Percentiles rank a stretch among this genome's conserved stretches.
These are phyloP conservation scores for Dictyophora rubrovolvata DNA, from an alignment of 768 basidiomycete genomes.

Conservation along the genomic window DNA sequence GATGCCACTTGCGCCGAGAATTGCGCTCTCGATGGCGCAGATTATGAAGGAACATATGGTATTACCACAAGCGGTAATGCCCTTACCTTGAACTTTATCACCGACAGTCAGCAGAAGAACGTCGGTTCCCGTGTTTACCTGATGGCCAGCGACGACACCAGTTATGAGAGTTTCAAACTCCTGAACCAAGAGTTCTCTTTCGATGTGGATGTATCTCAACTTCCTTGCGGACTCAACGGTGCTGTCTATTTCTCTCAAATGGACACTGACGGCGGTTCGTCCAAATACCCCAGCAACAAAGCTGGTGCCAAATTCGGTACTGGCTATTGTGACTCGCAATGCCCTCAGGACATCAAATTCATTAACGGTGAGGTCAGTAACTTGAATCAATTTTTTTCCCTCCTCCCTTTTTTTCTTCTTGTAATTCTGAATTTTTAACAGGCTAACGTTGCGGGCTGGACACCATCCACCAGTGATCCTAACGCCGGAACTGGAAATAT, in stretches of 20 bases:
- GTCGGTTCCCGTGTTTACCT: slow-evolving; percentile 36
- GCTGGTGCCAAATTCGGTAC: slow-evolving; percentile 53
- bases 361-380: slow-evolving; percentile 40
- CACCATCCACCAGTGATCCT: slow-evolving; percentile 23
- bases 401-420: too few species aligned
- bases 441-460: slow-evolving; percentile 23
- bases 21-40: slow-evolving; percentile 30
- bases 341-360: slow-evolving; percentile 50
- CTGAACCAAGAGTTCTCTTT: slow-evolving; percentile 49
- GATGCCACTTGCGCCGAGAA: slow-evolving; percentile 22
- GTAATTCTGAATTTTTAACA: slow-evolving; percentile 5
- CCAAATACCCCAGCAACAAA: slow-evolving; percentile 43
- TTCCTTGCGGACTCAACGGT: slow-evolving; percentile 52
- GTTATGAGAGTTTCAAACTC: slow-evolving; percentile 42
- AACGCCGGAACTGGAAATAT: slow-evolving; percentile 21
- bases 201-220: slow-evolving; percentile 48
- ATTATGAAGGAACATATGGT: slow-evolving; percentile 42
- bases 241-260: slow-evolving; percentile 53
- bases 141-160: slow-evolving; percentile 29
- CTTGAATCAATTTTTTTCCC: neutral
- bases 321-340: slow-evolving; percentile 59
- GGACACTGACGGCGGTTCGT: slow-evolving; percentile 45
- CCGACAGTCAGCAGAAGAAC: slow-evolving; percentile 21
- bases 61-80: slow-evolving; percentile 37
- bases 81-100: slow-evolving; percentile 41